phyloP scores from a whole-genome alignment of 805 yeast genomes.

The Sugiyamaella mastotermitis region DNA sequence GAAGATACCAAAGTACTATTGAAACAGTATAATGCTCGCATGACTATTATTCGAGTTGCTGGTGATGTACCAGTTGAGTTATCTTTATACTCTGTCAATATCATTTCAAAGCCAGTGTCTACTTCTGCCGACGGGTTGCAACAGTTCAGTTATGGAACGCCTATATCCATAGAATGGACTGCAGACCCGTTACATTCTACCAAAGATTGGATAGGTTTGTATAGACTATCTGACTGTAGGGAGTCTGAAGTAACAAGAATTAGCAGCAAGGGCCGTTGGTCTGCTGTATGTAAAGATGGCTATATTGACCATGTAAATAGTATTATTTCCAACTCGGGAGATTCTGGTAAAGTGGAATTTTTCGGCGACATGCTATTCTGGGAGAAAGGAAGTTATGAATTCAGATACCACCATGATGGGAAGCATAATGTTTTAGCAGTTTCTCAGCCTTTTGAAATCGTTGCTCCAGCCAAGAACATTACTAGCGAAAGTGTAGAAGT shows the following conservation, averaged over 20 bases:
- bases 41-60: constrained; percentile 27
- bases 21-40: constrained; percentile 32
- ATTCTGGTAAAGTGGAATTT: constrained; percentile 46
- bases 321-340: constrained; percentile 14
- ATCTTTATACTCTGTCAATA: constrained; percentile 18
- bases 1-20: constrained; percentile 30
- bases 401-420: constrained; percentile 62
- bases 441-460: constrained; percentile 61
- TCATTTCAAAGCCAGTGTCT: background rate
- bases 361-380: constrained; percentile 44
- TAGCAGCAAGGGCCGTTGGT: constrained; percentile 66
- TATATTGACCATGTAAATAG: constrained; percentile 25
- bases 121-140: background rate
- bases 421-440: constrained; percentile 65
- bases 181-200: constrained; percentile 44
- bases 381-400: constrained; percentile 68
- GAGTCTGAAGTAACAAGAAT: constrained; percentile 46
- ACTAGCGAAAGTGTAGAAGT: constrained; percentile 21
- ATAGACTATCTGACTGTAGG: constrained; percentile 55
- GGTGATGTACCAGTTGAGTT: constrained; percentile 26
- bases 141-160: constrained; percentile 36
- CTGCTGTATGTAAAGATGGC: constrained; percentile 35
- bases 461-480: constrained; percentile 32
- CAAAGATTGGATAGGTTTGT: constrained; percentile 74
- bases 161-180: constrained; percentile 49